Evolutionary conservation across 1,284 basidiomycete species (phyloP).

Genomic region (Ustilago nuda): DNA sequence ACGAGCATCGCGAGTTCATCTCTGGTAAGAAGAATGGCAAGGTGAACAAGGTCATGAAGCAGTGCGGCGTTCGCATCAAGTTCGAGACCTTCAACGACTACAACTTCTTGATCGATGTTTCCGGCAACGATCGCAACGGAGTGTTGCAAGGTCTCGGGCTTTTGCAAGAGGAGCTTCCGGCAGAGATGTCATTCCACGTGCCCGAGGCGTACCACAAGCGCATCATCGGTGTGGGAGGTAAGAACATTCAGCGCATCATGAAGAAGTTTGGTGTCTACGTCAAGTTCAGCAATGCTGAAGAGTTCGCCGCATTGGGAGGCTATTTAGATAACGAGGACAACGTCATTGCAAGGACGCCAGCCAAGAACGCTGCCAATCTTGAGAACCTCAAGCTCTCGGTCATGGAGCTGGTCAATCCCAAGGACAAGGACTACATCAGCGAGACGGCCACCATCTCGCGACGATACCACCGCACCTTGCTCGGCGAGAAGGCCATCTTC

Average conservation of each 20-base stretch:
- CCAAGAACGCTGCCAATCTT: constrained; percentile 95
- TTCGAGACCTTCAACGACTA: constrained; percentile 99
- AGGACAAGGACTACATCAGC: constrained; percentile 96
- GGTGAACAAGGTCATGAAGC: constrained; percentile 73
- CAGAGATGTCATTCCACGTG: constrained; percentile 99
- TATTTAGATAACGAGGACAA: constrained; percentile 99
- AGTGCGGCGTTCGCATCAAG: constrained; percentile 89
- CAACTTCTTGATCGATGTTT: constrained; percentile 94
- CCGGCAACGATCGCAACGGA: constrained; percentile 72
- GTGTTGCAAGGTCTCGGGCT: constrained; percentile 88
- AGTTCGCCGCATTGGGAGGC: constrained; percentile 92
- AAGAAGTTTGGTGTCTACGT: constrained; percentile 99
- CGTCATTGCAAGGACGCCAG: constrained; percentile 94
- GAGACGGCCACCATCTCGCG: constrained; percentile 93
- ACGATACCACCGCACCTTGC: constrained; percentile 90
- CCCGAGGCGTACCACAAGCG: constrained; percentile 98
- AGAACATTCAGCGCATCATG: constrained; percentile 99
- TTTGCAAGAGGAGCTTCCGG: constrained; percentile 94
- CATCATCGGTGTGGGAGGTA: constrained; percentile 97
- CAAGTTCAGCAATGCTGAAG: constrained; percentile 98
- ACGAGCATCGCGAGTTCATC: constrained; percentile 98
- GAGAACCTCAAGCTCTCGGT: constrained; percentile 95
- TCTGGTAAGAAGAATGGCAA: constrained; percentile 70
- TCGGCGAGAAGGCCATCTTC: constrained; percentile 96
- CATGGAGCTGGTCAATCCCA: constrained; percentile 96